phyloP scores from a whole-genome alignment of 2,329 filamentous ascomycete species.

The Volutella citrinella region DNA sequence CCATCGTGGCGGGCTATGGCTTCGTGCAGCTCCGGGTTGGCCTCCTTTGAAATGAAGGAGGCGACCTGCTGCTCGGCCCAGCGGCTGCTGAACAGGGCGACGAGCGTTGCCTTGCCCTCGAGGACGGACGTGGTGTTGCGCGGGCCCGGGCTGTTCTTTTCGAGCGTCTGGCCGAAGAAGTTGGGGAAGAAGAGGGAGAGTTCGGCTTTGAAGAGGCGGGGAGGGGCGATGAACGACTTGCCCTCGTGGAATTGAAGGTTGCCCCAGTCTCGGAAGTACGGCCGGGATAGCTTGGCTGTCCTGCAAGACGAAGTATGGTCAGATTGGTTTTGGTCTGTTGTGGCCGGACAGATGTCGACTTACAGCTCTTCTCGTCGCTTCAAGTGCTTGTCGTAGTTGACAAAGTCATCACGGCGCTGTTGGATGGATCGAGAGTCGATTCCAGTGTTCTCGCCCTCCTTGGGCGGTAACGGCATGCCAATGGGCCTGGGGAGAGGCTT shows the following conservation, averaged over 20 bases:
- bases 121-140: constrained; percentile 75
- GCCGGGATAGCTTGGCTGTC: constrained; percentile 73
- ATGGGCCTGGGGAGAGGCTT: constrained; percentile 70
- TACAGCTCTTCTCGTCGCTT: constrained; percentile 73
- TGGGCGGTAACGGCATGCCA: constrained; percentile 72
- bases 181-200: constrained; percentile 92
- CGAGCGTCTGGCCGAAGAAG: constrained; percentile 74
- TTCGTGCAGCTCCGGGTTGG: constrained; percentile 68
- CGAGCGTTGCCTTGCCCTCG: constrained; percentile 69
- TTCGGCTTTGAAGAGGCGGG: constrained; percentile 78
- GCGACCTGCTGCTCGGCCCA: constrained; percentile 84
- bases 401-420: constrained; percentile 75
- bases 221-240: constrained; percentile 86
- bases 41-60: constrained; percentile 63
- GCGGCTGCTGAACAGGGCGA: constrained; percentile 75
- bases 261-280: constrained; percentile 95
- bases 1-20: constrained; percentile 53
- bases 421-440: constrained; percentile 64
- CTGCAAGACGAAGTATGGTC: constrained; percentile 36
- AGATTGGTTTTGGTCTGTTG: constrained; percentile 1
- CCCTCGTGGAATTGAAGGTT: constrained; percentile 81
- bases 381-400: constrained; percentile 82
- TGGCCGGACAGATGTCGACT: constrained; percentile 11
- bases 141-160: constrained; percentile 47
- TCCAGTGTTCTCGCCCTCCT: constrained; percentile 77